Percentiles rank a stretch among this genome's conserved stretches.
Conservation (phyloP, 2,329 filamentous ascomycete genomes). For the Xylariaceae sp. region DNA sequence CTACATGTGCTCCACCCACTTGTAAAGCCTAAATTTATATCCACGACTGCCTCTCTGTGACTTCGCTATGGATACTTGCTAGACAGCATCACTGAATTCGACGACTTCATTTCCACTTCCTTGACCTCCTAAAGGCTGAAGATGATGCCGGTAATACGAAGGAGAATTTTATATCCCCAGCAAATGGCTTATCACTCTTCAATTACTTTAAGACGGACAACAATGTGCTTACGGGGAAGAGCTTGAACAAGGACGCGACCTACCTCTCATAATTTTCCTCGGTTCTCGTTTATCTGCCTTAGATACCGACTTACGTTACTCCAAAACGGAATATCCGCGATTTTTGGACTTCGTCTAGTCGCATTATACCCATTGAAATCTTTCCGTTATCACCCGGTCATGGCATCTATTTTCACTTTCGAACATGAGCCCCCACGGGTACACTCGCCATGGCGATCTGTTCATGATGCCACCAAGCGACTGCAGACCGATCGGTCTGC, state of each 20-base stretch:
- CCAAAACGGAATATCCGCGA: background rate
- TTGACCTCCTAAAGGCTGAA: slow-evolving; percentile 24
- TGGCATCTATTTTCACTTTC: slow-evolving; percentile 96
- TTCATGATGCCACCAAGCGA: slow-evolving; percentile 42
- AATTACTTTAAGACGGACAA: slow-evolving; percentile 24
- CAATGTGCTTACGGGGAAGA: slow-evolving; percentile 12
- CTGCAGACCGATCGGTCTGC: slow-evolving; percentile 26
- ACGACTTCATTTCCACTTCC: too few species aligned
- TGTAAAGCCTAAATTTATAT: too few species aligned
- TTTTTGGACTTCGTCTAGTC: background rate
- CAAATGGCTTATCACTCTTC: slow-evolving; percentile 25
- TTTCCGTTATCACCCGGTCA: slow-evolving; percentile 32
- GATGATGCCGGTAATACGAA: slow-evolving; percentile 36
- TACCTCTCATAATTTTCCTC: background rate
- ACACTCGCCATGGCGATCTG: slow-evolving; percentile 80
- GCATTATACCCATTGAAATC: background rate
- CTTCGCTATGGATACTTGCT: too few species aligned
- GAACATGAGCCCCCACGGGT: slow-evolving; percentile 84
- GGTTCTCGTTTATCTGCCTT: background rate
- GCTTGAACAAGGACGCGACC: slow-evolving; percentile 12
- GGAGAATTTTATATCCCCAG: slow-evolving; percentile 25
- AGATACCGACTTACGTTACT: background rate
- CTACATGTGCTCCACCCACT: too few species aligned
- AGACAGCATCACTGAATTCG: too few species aligned
- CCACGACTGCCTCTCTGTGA: too few species aligned